phyloP scores from a whole-genome alignment of 805 yeast genomes.

The Geotrichum ghanense region DNA sequence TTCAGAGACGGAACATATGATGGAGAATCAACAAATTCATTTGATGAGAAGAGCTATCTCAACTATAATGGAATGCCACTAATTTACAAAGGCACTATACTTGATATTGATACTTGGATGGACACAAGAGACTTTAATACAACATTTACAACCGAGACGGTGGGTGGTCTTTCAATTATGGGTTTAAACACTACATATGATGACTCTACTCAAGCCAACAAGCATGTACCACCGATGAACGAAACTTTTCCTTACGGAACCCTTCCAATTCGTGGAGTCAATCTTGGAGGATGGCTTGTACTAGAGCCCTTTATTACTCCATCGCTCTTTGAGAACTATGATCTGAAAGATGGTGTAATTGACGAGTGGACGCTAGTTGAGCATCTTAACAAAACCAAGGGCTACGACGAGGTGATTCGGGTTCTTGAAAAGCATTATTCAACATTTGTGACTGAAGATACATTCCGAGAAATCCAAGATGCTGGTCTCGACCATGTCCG shows the following conservation, averaged over 20 bases:
- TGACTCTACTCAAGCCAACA: constrained; percentile 20
- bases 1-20: too few relatives aligned
- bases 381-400: constrained; percentile 65
- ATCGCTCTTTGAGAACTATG: constrained; percentile 41
- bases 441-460: constrained; percentile 63
- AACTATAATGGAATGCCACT: constrained; percentile 13
- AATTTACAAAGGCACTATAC: constrained; percentile 18
- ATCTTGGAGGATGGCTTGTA: constrained; percentile 85
- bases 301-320: constrained; percentile 83
- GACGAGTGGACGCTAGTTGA: constrained; percentile 79
- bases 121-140: constrained; percentile 24
- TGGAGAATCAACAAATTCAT: too few relatives aligned
- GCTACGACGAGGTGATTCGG: constrained; percentile 41
- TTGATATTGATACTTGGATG: constrained; percentile 25
- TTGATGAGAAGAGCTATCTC: too few relatives aligned
- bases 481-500: constrained; percentile 76
- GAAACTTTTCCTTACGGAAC: constrained; percentile 19
- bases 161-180: constrained; percentile 26
- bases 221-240: constrained; percentile 21
- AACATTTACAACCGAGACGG: constrained; percentile 24
- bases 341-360: constrained; percentile 28
- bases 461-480: constrained; percentile 46
- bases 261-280: constrained; percentile 36
- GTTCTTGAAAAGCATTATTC: constrained; percentile 64
- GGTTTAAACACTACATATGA: constrained; percentile 25